Conservation (phyloP, 2,329 filamentous ascomycete species). For the Cryphonectria naterciae region DNA sequence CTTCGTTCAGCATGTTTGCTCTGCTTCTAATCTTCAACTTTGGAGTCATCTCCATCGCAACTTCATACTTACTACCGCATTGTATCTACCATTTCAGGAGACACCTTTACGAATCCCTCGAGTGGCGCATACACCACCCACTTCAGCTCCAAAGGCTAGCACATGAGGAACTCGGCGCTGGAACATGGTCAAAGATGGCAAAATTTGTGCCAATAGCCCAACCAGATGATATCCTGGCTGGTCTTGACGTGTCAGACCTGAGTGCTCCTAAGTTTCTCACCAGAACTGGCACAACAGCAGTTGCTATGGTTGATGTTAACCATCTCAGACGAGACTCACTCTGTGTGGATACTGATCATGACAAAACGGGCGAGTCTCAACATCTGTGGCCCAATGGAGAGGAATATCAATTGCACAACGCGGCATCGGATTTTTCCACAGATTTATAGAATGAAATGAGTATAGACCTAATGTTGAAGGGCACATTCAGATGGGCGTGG, state of each 20-base stretch:
- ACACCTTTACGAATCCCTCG: not conserved
- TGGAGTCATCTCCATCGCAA: not conserved
- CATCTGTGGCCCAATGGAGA: too few relatives aligned
- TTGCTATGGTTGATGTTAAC: not conserved
- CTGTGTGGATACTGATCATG: slow-evolving; percentile 2
- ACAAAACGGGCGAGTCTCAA: not conserved
- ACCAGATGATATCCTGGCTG: not conserved
- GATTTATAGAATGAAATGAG: not conserved
- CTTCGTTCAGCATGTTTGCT: slow-evolving; percentile 10
- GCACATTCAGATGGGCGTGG: not conserved
- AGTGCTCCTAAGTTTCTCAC: not conserved
- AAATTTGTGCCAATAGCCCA: not conserved
- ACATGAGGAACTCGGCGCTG: slow-evolving; percentile 2
- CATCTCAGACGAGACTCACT: slow-evolving; percentile 3
- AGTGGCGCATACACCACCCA: slow-evolving; percentile 9
- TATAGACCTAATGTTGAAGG: not conserved
- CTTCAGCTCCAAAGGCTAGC: slow-evolving; percentile 9
- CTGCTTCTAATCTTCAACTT: slow-evolving; percentile 9
- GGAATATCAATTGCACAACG: not conserved
- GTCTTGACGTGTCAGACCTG: not conserved
- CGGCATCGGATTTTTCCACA: not conserved
- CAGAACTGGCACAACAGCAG: not conserved
- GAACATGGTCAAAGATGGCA: not conserved
- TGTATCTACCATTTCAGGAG: not conserved
- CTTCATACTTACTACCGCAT: not conserved